Percentiles rank a stretch among this genome's conserved stretches.
These are phyloP conservation scores for Orbilia brochopaga DNA, from an alignment of 2,329 filamentous ascomycete genomes.

Conservation along the genomic window DNA sequence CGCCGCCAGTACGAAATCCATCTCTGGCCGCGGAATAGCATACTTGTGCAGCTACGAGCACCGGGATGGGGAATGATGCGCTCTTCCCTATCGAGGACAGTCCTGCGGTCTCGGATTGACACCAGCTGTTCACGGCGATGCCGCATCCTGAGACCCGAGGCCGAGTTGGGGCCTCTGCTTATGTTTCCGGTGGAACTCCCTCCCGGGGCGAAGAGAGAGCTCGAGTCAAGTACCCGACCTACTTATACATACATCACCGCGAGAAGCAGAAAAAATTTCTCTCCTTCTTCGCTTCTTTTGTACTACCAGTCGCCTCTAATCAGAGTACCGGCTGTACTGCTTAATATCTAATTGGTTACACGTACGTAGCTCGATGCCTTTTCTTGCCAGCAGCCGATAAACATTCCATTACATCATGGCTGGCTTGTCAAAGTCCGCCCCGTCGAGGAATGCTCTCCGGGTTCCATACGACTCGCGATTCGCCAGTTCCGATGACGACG, in stretches of 20 bases:
- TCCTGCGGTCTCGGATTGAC: conserved; percentile 8
- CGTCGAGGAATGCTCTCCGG: conserved; percentile 25
- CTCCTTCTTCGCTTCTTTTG: conserved; percentile 20
- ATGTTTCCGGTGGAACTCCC: conserved; percentile 43
- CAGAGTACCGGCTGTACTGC: background rate
- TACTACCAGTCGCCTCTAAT: conserved; percentile 14
- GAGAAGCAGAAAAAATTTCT: background rate
- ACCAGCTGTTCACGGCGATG: conserved; percentile 39
- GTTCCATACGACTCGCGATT: conserved; percentile 39
- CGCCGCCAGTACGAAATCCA: no score
- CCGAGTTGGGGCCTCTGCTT: conserved; percentile 9
- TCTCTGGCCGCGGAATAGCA: background rate
- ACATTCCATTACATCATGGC: conserved; percentile 23
- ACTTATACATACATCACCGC: background rate
- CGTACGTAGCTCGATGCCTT: background rate
- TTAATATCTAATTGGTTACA: background rate
- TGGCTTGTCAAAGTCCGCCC: conserved; percentile 41
- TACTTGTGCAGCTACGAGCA: background rate
- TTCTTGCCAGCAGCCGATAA: background rate
- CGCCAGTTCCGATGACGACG: conserved; percentile 22
- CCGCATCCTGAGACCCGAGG: conserved; percentile 49
- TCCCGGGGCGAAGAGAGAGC: no score
- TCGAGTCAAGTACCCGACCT: no score
- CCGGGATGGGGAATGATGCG: background rate
- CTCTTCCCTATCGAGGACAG: background rate